phyloP scores from a whole-genome alignment of 2,329 filamentous ascomycete genomes.

The Mycosphaerella sp. region DNA sequence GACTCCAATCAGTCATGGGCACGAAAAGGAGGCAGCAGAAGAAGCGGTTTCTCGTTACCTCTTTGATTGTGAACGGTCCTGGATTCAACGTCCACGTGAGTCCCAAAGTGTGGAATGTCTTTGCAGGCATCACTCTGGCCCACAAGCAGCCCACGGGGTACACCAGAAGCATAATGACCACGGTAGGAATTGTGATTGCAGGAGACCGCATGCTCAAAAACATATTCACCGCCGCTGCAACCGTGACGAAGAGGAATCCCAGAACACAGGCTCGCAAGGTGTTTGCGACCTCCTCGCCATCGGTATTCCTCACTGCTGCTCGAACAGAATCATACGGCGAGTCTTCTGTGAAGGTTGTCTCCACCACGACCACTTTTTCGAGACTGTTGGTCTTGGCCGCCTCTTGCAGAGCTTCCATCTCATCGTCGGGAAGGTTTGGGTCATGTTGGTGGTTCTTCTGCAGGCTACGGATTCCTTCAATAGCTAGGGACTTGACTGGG shows the following conservation, averaged over 20 bases:
- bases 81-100: slow-evolving; percentile 37
- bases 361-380: slow-evolving; percentile 12
- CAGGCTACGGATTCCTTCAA: slow-evolving; percentile 12
- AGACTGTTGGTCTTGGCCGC: slow-evolving; percentile 14
- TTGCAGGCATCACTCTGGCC: slow-evolving; percentile 60
- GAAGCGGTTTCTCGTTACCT: slow-evolving; percentile 19
- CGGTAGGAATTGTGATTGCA: slow-evolving; percentile 78
- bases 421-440: slow-evolving; percentile 18
- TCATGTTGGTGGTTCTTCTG: slow-evolving; percentile 18
- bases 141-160: slow-evolving; percentile 75
- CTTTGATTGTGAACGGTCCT: slow-evolving; percentile 54
- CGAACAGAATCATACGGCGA: slow-evolving; percentile 30
- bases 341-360: slow-evolving; percentile 14
- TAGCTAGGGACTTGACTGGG: slow-evolving; percentile 9
- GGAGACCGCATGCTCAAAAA: slow-evolving; percentile 88
- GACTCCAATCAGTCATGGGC: background rate
- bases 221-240: slow-evolving; percentile 52
- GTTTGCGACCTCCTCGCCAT: slow-evolving; percentile 36
- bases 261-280: slow-evolving; percentile 40
- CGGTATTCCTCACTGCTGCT: slow-evolving; percentile 42
- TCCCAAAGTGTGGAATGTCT: slow-evolving; percentile 32
- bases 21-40: background rate
- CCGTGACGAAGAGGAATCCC: slow-evolving; percentile 41
- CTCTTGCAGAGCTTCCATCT: slow-evolving; percentile 13
- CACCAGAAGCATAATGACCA: slow-evolving; percentile 76